Evolutionary conservation across 2,329 filamentous ascomycete species (phyloP), one percentile per base, ranked within the genome.

Genomic region (Emericellopsis cladophorae): DNA sequence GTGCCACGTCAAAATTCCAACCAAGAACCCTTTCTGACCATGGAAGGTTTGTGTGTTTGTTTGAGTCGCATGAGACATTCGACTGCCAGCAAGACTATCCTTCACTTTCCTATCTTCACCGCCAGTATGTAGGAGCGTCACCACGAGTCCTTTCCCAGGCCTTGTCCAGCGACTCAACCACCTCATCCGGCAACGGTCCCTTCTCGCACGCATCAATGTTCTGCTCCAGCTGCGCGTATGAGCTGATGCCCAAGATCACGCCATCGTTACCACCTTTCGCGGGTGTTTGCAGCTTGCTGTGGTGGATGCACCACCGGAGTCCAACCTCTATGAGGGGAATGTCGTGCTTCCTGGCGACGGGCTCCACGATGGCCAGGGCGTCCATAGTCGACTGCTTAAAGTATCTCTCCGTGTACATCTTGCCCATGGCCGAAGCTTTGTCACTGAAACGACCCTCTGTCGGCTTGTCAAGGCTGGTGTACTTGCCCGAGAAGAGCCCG

Each of bases 401-500:
- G 31, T 42, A 42, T 6, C 35, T 14, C n/a, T 38, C 35, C 3
- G 36, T 42, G 37, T 48, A 48, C 37, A 44, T 37, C 21, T 42
- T 31, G 2, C 46, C 46, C 0, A 36, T 31, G 5, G 18, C 35
- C 4, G 18, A 11, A 9, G 35, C 26, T 12, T 29, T 40, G 6
- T 50, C 47, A 9, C 48, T 52, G 40, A 53, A 60, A 5, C 54
- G 46, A 1, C 53, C 56, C 22, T 56, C 54, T 1, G 46, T 44
- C 1, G 53, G 52, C 2, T 50, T 43, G 15, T 59, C 54, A 14
- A 44, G 41, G 15, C 42, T 48, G 23, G 50, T 50, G 46, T 60
- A 29, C 54, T 81, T 82, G 32, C 81, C 81, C 4, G 70, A 74
- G 54, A 87, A 78, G 7, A 86, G 57, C 1, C 83, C 83, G 7